These are phyloP conservation scores for Fusarium avenaceum DNA, from an alignment of 2,329 filamentous ascomycete species.

Conservation along the genomic window DNA sequence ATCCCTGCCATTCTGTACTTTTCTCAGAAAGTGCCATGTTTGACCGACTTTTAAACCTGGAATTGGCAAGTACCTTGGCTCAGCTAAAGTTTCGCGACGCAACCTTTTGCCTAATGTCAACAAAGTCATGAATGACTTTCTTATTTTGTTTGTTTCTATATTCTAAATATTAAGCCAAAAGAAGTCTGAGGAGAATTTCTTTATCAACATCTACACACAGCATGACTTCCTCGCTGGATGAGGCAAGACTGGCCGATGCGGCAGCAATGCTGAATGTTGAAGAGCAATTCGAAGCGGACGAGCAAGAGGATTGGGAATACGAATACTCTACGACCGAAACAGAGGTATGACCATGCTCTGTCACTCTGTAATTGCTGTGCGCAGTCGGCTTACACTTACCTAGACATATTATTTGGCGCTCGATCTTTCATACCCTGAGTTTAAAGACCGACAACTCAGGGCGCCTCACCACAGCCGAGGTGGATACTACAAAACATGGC, in stretches of 20 bases:
- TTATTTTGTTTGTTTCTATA: not conserved
- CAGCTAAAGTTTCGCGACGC: slow-evolving; percentile 20
- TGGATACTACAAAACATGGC: slow-evolving; percentile 62
- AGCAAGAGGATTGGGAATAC: slow-evolving; percentile 75
- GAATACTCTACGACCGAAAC: slow-evolving; percentile 75
- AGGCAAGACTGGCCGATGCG: slow-evolving; percentile 38
- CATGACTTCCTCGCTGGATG: slow-evolving; percentile 29
- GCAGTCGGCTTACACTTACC: slow-evolving; percentile 24
- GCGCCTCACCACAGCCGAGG: slow-evolving; percentile 57
- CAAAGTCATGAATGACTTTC: slow-evolving; percentile 9
- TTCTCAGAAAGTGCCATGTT: slow-evolving; percentile 42
- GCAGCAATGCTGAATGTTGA: slow-evolving; percentile 50
- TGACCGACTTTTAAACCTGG: slow-evolving; percentile 46
- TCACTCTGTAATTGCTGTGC: not conserved
- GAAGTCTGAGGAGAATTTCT: not conserved
- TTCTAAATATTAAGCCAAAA: not conserved
- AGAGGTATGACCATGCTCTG: slow-evolving; percentile 59
- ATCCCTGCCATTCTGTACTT: slow-evolving; percentile 43
- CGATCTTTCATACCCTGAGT: slow-evolving; percentile 72
- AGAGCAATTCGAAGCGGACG: slow-evolving; percentile 53
- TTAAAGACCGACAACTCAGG: slow-evolving; percentile 61
- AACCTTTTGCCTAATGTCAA: slow-evolving; percentile 11
- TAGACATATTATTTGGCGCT: slow-evolving; percentile 76
- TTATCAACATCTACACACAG: not conserved
- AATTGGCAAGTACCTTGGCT: slow-evolving; percentile 36